Evolutionary conservation across 805 yeast species (phyloP).

Genomic region (Pichia thaimueangensis): DNA sequence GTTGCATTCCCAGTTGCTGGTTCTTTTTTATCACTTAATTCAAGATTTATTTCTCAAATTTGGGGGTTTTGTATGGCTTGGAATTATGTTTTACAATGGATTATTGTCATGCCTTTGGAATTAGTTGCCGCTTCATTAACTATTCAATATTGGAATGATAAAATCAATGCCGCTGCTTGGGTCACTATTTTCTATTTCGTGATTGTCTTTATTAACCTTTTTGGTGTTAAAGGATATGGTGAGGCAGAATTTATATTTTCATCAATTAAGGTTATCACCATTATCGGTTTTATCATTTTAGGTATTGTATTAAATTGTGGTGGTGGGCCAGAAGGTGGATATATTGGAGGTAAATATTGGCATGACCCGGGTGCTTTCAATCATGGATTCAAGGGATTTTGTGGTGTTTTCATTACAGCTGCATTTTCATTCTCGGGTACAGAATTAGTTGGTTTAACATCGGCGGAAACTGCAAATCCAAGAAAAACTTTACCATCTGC

Average conservation of each 20-base stretch:
- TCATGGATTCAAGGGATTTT: slow-evolving; percentile 49
- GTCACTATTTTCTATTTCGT: slow-evolving; percentile 46
- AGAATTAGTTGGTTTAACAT: slow-evolving; percentile 54
- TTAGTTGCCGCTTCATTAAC: slow-evolving; percentile 48
- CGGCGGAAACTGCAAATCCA: slow-evolving; percentile 55
- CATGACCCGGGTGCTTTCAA: slow-evolving; percentile 49
- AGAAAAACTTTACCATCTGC: slow-evolving; percentile 55
- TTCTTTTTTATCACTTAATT: slow-evolving; percentile 48
- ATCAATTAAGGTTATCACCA: slow-evolving; percentile 45
- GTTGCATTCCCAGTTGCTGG: slow-evolving; percentile 57
- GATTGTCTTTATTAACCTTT: slow-evolving; percentile 43
- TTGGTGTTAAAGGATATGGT: slow-evolving; percentile 60
- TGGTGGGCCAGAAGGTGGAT: slow-evolving; percentile 54
- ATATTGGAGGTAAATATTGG: slow-evolving; percentile 55
- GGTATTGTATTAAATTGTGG: slow-evolving; percentile 49
- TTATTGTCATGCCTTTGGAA: slow-evolving; percentile 44
- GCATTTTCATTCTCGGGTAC: slow-evolving; percentile 59
- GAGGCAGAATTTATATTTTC: slow-evolving; percentile 57
- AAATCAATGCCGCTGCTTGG: slow-evolving; percentile 44
- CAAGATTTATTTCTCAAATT: slow-evolving; percentile 49
- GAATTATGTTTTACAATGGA: slow-evolving; percentile 47
- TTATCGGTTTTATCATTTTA: slow-evolving; percentile 49
- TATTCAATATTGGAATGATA: slow-evolving; percentile 39
- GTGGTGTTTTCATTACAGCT: slow-evolving; percentile 55
- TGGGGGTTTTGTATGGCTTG: slow-evolving; percentile 56